phyloP scores from a whole-genome alignment of 257 asterid genomes.

The Gentiana dahurica region DNA sequence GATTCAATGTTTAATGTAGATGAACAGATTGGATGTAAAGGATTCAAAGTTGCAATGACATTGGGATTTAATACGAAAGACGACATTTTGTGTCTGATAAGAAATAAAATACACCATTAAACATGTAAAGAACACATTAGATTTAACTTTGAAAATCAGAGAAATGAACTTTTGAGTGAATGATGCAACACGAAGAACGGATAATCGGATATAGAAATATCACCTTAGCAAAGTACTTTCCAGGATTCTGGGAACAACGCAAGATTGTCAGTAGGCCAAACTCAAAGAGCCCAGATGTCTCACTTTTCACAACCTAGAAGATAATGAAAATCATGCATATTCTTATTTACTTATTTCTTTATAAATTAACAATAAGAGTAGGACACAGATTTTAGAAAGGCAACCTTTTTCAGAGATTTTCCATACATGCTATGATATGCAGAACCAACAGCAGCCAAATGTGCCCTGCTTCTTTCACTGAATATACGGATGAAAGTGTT shows the following conservation, averaged over 20 bases:
- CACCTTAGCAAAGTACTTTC: constrained; percentile 81
- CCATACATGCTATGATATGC: constrained; percentile 59
- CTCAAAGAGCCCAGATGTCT: constrained; percentile 75
- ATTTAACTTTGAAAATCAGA: too few species aligned
- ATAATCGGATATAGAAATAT: not conserved
- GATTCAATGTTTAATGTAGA: not conserved
- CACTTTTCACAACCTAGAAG: constrained; percentile 74
- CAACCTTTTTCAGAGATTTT: constrained; percentile 59
- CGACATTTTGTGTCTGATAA: too few species aligned
- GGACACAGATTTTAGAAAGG: not conserved
- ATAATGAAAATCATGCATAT: constrained; percentile 14
- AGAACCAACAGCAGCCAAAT: constrained; percentile 55
- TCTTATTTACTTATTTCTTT: too few species aligned
- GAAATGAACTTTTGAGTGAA: too few species aligned
- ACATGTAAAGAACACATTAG: too few species aligned
- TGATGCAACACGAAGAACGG: not conserved
- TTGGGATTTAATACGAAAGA: too few species aligned
- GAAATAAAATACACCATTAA: too few species aligned
- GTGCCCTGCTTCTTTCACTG: constrained; percentile 64
- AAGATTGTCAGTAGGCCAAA: constrained; percentile 60
- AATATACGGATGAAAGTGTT: constrained; percentile 57
- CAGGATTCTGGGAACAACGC: constrained; percentile 74
- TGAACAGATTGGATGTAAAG: not conserved
- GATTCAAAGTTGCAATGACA: too few species aligned
- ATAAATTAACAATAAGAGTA: too few species aligned